A percentile compares a stretch with the other conserved stretches of the same genome.
phyloP scores from a whole-genome alignment of 2,329 filamentous ascomycete genomes.

The Penicillium sp. region DNA sequence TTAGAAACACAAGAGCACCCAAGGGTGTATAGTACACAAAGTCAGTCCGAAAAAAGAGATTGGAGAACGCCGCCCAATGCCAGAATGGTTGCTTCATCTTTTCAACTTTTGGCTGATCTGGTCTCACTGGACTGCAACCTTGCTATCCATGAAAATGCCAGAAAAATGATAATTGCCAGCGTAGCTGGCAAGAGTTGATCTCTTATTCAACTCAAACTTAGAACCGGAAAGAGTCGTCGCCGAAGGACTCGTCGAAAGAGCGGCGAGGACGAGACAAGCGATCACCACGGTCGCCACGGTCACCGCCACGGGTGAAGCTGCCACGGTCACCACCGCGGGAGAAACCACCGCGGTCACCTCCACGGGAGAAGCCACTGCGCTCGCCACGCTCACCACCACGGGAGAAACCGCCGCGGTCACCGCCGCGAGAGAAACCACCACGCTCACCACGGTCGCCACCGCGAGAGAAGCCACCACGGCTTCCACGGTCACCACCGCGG shows the following conservation, averaged over 20 bases:
- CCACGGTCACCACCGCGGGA: slow-evolving; percentile 1
- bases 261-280: slow-evolving; percentile 7
- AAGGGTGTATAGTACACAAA: slow-evolving; percentile 19
- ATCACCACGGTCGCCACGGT: slow-evolving; percentile 3
- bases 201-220: slow-evolving; percentile 1
- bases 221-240: slow-evolving; percentile 8
- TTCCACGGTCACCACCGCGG: neutral
- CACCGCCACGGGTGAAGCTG: slow-evolving; percentile 8
- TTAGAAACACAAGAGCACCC: slow-evolving; percentile 11
- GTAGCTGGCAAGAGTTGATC: neutral
- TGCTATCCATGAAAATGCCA: neutral
- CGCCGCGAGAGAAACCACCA: neutral
- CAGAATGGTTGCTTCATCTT: slow-evolving; percentile 18
- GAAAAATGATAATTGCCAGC: neutral
- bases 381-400: slow-evolving; percentile 3
- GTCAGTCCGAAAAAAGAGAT: slow-evolving; percentile 12
- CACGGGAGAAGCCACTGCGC: slow-evolving; percentile 1
- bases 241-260: neutral
- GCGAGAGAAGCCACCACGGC: slow-evolving; percentile 1
- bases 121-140: neutral
- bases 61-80: slow-evolving; percentile 31
- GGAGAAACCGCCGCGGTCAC: neutral
- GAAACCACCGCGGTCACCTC: neutral
- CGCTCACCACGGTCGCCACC: slow-evolving; percentile 1
- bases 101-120: slow-evolving; percentile 10